Evolutionary conservation across 139 green algal species (phyloP).

Genomic region (Bryopsis sp.): DNA sequence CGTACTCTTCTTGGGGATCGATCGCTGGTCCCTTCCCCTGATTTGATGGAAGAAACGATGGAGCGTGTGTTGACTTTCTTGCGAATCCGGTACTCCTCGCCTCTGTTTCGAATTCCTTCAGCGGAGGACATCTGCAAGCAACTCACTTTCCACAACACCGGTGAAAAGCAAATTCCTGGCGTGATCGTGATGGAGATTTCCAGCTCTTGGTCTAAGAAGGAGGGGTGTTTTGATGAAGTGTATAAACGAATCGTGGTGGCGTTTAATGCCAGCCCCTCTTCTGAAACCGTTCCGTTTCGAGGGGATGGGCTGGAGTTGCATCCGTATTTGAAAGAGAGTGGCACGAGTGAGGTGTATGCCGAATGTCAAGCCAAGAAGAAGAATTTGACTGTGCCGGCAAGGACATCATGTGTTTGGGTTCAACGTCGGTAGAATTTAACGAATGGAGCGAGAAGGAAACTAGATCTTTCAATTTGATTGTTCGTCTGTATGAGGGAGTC

Average conservation of each 20-base stretch:
- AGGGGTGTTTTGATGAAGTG: constrained; percentile 29
- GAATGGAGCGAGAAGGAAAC: too few species aligned
- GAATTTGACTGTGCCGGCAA: too few species aligned
- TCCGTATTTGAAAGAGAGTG: constrained; percentile 21
- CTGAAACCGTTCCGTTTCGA: constrained; percentile 5
- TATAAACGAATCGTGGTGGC: constrained; percentile 37
- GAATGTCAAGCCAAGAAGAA: too few species aligned
- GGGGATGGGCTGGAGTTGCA: constrained; percentile 26
- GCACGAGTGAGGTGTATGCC: too few species aligned
- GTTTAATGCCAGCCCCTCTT: constrained; percentile 33
- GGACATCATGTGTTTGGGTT: too few species aligned
- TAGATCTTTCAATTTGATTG: too few species aligned
- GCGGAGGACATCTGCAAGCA: constrained; percentile 45
- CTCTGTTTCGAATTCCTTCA: constrained; percentile 63
- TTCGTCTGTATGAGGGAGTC: too few species aligned
- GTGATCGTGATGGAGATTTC: constrained; percentile 55
- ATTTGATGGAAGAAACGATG: constrained; percentile 23
- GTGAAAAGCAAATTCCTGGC: constrained; percentile 42
- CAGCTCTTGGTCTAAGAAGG: constrained; percentile 26
- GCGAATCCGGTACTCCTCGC: constrained; percentile 52
- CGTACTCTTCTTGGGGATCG: constrained; percentile 38
- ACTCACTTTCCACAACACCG: constrained; percentile 52
- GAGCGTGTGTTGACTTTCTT: constrained; percentile 17
- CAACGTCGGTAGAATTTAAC: too few species aligned
- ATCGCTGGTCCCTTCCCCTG: constrained; percentile 26